phyloP scores from a whole-genome alignment of 768 basidiomycete species.

The Hydnomerulius pinastri region DNA sequence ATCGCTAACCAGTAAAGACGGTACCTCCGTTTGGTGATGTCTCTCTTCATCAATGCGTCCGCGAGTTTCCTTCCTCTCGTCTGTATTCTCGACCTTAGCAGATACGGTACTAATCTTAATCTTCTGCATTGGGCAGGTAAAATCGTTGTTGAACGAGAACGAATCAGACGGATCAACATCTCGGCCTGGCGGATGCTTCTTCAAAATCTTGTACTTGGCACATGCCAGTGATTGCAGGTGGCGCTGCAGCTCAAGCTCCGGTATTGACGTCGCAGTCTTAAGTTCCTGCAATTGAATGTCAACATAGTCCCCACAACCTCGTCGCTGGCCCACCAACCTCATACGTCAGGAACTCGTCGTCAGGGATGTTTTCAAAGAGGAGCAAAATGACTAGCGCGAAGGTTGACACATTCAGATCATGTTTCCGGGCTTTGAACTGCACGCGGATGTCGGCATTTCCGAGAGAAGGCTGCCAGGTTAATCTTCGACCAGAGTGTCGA shows the following conservation, averaged over 20 bases:
- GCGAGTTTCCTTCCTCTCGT: slow-evolving; percentile 89
- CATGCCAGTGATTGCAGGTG: slow-evolving; percentile 95
- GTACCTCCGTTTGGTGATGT: slow-evolving; percentile 84
- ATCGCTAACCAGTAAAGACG: slow-evolving; percentile 14
- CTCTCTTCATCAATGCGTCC: slow-evolving; percentile 92
- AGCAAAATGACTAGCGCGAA: slow-evolving; percentile 85
- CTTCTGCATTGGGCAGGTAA: slow-evolving; percentile 78
- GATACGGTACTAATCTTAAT: slow-evolving; percentile 93
- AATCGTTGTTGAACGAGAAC: slow-evolving; percentile 88
- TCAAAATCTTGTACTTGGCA: slow-evolving; percentile 89
- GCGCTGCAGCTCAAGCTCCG: slow-evolving; percentile 80
- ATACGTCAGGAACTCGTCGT: slow-evolving; percentile 75
- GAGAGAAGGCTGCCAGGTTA: slow-evolving; percentile 90
- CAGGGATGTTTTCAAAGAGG: slow-evolving; percentile 74
- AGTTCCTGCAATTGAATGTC: slow-evolving; percentile 66
- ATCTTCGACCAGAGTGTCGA: slow-evolving; percentile 83
- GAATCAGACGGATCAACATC: slow-evolving; percentile 76
- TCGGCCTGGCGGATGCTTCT: slow-evolving; percentile 86
- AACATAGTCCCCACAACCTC: neutral
- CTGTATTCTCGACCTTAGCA: slow-evolving; percentile 80
- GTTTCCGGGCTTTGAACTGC: slow-evolving; percentile 73
- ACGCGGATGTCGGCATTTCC: slow-evolving; percentile 90
- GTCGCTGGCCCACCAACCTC: slow-evolving; percentile 46
- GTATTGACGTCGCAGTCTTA: slow-evolving; percentile 69
- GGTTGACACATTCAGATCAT: slow-evolving; percentile 93